Evolutionary conservation across 1,284 basidiomycete genomes (phyloP), one percentile per base, ranked within the genome.

Genomic region (Chalciporus sp.): DNA sequence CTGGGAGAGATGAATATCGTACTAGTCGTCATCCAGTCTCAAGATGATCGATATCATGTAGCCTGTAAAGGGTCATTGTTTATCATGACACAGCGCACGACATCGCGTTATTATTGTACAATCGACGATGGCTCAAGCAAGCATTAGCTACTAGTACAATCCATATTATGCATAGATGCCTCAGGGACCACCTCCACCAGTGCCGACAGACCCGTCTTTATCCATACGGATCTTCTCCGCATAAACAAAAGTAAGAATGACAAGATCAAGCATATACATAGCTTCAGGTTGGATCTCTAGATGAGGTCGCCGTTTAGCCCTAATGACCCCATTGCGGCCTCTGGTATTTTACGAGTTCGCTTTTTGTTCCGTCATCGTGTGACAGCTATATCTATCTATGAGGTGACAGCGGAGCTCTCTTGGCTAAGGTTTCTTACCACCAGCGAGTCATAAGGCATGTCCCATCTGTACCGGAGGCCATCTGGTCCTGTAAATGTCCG

Each of bases 161-260:
- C 23, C 23, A 23, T 23, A 23, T 23, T 23, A 2, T 23, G 23
- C 23, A 23, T 23, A 23, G 23, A 23, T 23, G 6, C 6, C 3
- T 23, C 23, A 23, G 23, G 6, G 23, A 23, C 23, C 23, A 23
- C 23, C 23, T 23, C 23, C 23, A 23, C 23, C 23, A 23, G 23
- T 23, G 6, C 23, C 23, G 23, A 23, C 6, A 6, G 23, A 33
- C n/a, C 28, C 55, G 23, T 61, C 53, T 7, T 39, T 58, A 48
- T 69, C 64, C 57, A 58, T 62, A 16, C 69, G 68, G 10, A 68
- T 42, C 47, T 69, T 71, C 51, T 73, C 71, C n/a, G 72, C 59
- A 41, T 73, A 74, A n/a, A 74, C 61, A 51, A 75, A 75, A 0
- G 74, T 75, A 35, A 75, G 51, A 5, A 74, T 31, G 14, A 76